Percentiles rank a stretch among this genome's conserved stretches.
Evolutionary conservation across 2,329 filamentous ascomycete species (phyloP).

Genomic region (Talaromyces sp.): DNA sequence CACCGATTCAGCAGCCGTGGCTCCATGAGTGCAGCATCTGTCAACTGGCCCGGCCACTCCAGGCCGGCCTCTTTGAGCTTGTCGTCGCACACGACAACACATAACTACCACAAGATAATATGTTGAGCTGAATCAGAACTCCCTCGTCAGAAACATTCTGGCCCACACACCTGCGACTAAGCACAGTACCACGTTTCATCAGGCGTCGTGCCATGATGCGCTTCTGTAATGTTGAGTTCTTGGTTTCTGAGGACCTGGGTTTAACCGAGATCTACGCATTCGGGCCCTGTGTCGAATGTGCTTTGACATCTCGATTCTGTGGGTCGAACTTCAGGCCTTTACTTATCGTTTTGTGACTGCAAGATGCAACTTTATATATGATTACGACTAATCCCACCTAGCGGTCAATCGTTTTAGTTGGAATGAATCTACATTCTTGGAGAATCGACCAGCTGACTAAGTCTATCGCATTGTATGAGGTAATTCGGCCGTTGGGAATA

Average conservation of each 20-base stretch:
- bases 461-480: not conserved
- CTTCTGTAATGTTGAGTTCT: conserved; percentile 1
- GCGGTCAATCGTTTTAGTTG: not conserved
- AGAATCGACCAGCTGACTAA: not conserved
- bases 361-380: not conserved
- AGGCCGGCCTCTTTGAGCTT: not conserved
- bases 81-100: not conserved
- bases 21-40: not conserved
- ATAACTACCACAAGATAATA: not conserved
- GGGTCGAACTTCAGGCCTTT: not conserved
- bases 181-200: not conserved
- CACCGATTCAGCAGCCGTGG: not conserved
- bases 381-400: not conserved
- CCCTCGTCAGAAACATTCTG: not conserved
- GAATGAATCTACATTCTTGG: not conserved
- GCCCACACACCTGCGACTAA: not conserved
- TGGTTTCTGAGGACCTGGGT: not conserved
- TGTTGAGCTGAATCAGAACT: not conserved
- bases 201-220: not conserved
- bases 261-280: conserved; percentile 9
- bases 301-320: conserved; percentile 9
- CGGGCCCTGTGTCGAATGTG: not conserved
- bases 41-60: not conserved
- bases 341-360: not conserved
- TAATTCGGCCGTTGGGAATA: not conserved